Base-by-base conservation (phyloP, 192 early-diverging fungal genomes). In the Dissophora globulifera region DNA sequence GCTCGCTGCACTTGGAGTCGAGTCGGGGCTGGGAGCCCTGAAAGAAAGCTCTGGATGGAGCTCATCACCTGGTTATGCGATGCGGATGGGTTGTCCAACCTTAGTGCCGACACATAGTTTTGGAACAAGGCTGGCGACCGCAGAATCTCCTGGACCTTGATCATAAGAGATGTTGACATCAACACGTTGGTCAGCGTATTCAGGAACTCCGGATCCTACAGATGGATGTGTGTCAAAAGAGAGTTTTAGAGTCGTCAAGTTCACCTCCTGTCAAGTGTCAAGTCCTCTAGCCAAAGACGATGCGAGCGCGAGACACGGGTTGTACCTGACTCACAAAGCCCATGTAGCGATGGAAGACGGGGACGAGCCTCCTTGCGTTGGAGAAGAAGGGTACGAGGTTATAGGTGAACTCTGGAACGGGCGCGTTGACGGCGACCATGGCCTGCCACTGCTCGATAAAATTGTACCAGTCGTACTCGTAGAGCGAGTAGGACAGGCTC, bases 341-440 rank as follows among this genome's bases (percentile, higher is more conserved):
- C 64, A 82, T 72, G 22, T 78, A 74, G 11, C 69, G 54, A 41
- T 82, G 80, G 57, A 82, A 82, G 23, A 66, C 70, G 8, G 69
- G 70, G n/a, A 78, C 35, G 3, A 82, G 69, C 8, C 50, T 35
- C 13, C 53, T 62, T 45, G 76, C 65, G 12, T 62, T 57, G 22
- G 75, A 66, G 56, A 82, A 82, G 50, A 72, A 78, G n/a, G 75
- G 80, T 5, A 74, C 50, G 16, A 82, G 69, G 58, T 78, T 82
- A 59, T 63, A 63, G 53, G 69, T 53, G 26, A 78, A 62, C 41
- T 71, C 75, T 10, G 62, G 46, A 2, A 74, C 16, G 8, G 80
- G 75, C 19, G 69, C 78, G 45, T 71, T 64, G 16, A 78, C 67
- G 15, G 67, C 63, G 19, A 78, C 67, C 57, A 82, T 56, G 15